Conservation (phyloP, 2,329 filamentous ascomycete genomes). For the Ophiostoma himal-ulmi region DNA sequence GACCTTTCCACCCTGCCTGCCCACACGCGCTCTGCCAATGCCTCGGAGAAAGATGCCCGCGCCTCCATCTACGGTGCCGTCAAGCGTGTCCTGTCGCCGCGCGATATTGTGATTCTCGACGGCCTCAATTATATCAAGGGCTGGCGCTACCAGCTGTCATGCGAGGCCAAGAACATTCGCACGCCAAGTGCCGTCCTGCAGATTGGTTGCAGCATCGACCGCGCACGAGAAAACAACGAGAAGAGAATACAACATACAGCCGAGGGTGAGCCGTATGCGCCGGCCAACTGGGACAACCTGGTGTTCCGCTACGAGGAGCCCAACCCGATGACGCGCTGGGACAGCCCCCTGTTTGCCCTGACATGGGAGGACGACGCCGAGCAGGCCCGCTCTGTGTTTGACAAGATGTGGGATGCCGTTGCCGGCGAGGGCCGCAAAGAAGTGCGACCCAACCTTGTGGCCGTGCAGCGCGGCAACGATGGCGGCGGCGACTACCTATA, state of each 20-base stretch:
- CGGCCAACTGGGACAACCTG: constrained; percentile 67
- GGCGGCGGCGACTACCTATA: constrained; percentile 70
- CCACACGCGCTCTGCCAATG: constrained; percentile 63
- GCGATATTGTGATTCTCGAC: constrained; percentile 74
- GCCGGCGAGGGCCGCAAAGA: constrained; percentile 55
- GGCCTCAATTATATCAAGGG: constrained; percentile 85
- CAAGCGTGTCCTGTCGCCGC: constrained; percentile 65
- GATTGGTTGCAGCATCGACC: constrained; percentile 52
- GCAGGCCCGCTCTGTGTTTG: constrained; percentile 51
- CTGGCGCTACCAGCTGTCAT: constrained; percentile 79
- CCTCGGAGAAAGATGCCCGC: constrained; percentile 74
- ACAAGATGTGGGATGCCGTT: constrained; percentile 69
- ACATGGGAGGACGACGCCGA: constrained; percentile 66
- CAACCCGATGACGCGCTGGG: constrained; percentile 79
- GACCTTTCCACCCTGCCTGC: constrained; percentile 52
- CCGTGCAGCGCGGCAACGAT: constrained; percentile 58
- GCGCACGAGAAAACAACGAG: constrained; percentile 55
- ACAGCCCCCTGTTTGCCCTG: constrained; percentile 74
- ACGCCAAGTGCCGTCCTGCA: constrained; percentile 71
- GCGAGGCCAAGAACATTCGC: constrained; percentile 72
- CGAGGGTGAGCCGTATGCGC: constrained; percentile 44
- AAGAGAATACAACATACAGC: constrained; percentile 40
- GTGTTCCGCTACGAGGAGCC: constrained; percentile 82
- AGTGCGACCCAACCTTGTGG: constrained; percentile 69
- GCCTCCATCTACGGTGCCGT: constrained; percentile 71